Conservation (phyloP, 768 basidiomycete genomes). For the Boletus insuetus region DNA sequence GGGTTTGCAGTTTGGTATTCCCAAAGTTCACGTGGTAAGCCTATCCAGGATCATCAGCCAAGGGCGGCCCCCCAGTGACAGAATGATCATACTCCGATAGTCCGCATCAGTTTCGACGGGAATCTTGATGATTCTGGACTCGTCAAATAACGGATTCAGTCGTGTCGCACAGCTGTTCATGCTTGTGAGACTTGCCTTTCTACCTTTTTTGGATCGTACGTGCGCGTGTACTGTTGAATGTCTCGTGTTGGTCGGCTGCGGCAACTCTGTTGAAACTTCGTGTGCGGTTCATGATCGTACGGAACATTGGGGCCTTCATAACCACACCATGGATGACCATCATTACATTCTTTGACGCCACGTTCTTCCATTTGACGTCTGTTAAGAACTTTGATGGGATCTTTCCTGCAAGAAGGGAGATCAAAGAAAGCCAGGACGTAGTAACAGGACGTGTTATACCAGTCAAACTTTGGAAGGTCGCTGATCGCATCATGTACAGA, state of each 20-base stretch:
- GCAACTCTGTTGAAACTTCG: constrained; percentile 45
- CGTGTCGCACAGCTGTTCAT: background rate
- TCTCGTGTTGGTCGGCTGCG: constrained; percentile 45
- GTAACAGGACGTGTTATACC: constrained; percentile 40
- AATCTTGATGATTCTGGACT: constrained; percentile 54
- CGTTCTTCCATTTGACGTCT: constrained; percentile 16
- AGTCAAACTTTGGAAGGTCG: constrained; percentile 72
- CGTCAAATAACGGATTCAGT: constrained; percentile 4
- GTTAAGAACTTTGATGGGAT: constrained; percentile 14
- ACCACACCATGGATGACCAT: constrained; percentile 35
- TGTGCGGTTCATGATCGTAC: constrained; percentile 38
- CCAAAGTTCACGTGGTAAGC: constrained; percentile 40
- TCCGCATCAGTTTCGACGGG: constrained; percentile 59
- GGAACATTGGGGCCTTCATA: constrained; percentile 20
- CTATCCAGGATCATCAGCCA: constrained; percentile 4
- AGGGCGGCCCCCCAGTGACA: background rate
- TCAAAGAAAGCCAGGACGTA: background rate
- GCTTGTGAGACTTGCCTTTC: constrained; percentile 45
- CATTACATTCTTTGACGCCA: constrained; percentile 37
- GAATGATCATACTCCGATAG: constrained; percentile 49
- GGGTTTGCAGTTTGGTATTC: constrained; percentile 67
- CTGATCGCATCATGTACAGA: constrained; percentile 70
- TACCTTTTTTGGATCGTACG: constrained; percentile 48
- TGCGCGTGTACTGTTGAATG: constrained; percentile 68
- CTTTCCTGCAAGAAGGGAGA: constrained; percentile 14